These are phyloP conservation scores for Cyphellophora attinorum DNA, from an alignment of 2,329 filamentous ascomycete genomes.

Conservation along the genomic window DNA sequence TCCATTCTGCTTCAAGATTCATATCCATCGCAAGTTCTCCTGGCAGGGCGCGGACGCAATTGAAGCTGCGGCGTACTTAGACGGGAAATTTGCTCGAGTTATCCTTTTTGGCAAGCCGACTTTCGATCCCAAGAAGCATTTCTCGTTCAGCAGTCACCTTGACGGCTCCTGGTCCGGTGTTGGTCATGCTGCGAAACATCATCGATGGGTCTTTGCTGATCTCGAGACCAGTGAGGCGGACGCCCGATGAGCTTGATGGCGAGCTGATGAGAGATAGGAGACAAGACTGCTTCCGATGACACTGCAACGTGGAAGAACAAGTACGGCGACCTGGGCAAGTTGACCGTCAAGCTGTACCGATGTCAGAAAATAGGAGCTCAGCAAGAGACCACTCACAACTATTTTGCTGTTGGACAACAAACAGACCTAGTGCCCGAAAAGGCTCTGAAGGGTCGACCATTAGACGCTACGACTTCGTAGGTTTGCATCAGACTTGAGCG, in stretches of 20 bases:
- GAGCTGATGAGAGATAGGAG: constrained; percentile 1
- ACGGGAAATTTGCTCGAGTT: constrained; percentile 6
- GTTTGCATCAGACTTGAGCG: constrained; percentile 4
- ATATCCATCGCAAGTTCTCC: background rate
- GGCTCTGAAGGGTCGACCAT: constrained; percentile 15
- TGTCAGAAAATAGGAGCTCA: constrained; percentile 1
- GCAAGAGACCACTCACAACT: background rate
- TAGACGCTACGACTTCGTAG: constrained; percentile 18
- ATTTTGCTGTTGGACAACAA: constrained; percentile 1
- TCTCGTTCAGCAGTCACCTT: too few relatives aligned
- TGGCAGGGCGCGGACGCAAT: constrained; percentile 18
- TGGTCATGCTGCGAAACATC: background rate
- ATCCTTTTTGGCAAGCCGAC: background rate
- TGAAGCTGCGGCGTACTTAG: constrained; percentile 10
- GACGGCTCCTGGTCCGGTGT: background rate
- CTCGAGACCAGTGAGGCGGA: constrained; percentile 7
- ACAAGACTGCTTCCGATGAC: constrained; percentile 3
- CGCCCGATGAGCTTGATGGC: background rate
- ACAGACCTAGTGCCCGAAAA: constrained; percentile 17
- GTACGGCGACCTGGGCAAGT: constrained; percentile 6
- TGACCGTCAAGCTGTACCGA: constrained; percentile 5
- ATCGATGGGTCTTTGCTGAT: constrained; percentile 16
- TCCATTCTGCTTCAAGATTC: background rate
- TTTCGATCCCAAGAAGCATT: too few relatives aligned
- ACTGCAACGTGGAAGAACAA: background rate